Evolutionary conservation across 768 basidiomycete species (phyloP).

Genomic region (Ramaria rubella): DNA sequence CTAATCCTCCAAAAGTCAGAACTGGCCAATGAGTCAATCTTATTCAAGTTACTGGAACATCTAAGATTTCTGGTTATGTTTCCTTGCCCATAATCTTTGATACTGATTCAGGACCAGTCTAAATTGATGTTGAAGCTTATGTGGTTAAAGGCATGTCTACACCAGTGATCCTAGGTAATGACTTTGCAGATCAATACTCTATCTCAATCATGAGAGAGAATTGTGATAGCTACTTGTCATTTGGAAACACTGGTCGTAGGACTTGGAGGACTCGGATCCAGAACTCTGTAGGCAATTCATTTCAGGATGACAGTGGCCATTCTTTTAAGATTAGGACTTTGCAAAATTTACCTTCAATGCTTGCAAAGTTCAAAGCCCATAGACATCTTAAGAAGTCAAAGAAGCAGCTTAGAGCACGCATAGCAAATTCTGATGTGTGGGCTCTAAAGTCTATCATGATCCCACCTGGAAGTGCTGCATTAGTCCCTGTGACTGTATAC

Average conservation of each 20-base stretch:
- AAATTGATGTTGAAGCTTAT: slow-evolving; percentile 25
- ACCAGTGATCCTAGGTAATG: slow-evolving; percentile 20
- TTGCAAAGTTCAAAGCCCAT: not conserved
- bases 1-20: slow-evolving; percentile 13
- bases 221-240: slow-evolving; percentile 8
- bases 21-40: slow-evolving; percentile 26
- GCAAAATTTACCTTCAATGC: not conserved
- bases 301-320: not conserved
- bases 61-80: slow-evolving; percentile 24
- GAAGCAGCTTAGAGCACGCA: not conserved
- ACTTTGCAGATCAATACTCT: slow-evolving; percentile 27
- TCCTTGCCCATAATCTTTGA: slow-evolving; percentile 22
- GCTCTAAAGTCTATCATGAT: not conserved
- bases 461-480: not conserved
- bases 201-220: slow-evolving; percentile 23
- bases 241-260: slow-evolving; percentile 13
- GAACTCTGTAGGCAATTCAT: not conserved
- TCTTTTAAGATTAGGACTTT: not conserved
- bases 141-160: slow-evolving; percentile 23
- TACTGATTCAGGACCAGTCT: slow-evolving; percentile 17
- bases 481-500: not conserved
- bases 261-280: too few species aligned
- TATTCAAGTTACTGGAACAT: slow-evolving; percentile 27
- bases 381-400: not conserved
- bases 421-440: not conserved